phyloP scores from a whole-genome alignment of 2,329 filamentous ascomycete genomes.

The Polytolypa hystricis region DNA sequence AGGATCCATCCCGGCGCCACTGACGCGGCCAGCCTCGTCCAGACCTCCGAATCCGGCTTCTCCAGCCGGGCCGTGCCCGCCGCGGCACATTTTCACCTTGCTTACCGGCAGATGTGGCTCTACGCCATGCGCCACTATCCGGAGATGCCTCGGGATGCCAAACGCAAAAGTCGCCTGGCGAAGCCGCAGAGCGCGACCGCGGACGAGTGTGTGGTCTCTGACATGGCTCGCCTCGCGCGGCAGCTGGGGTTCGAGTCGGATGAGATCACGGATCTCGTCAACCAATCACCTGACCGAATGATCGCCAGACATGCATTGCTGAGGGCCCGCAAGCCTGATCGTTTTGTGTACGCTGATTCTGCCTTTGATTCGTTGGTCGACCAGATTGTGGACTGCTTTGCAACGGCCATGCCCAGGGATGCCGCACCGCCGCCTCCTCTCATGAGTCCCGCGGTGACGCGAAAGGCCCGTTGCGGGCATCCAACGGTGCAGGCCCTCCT shows the following conservation, averaged over 20 bases:
- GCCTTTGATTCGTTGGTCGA: constrained; percentile 12
- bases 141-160: not conserved
- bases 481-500: constrained; percentile 10
- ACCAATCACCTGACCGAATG: not conserved
- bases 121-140: constrained; percentile 3
- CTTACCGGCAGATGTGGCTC: constrained; percentile 3
- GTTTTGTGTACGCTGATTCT: constrained; percentile 12
- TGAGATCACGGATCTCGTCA: constrained; percentile 1
- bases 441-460: constrained; percentile 11
- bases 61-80: not conserved
- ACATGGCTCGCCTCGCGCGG: constrained; percentile 2
- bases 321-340: constrained; percentile 12
- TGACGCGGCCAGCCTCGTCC: not conserved
- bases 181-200: not conserved
- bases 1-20: not conserved
- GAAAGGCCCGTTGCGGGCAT: constrained; percentile 11
- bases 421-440: constrained; percentile 3
- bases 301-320: constrained; percentile 1
- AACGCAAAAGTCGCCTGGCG: constrained; percentile 1
- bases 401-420: constrained; percentile 11
- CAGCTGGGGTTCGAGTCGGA: not conserved
- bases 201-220: constrained; percentile 1
- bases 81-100: not conserved
- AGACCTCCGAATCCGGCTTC: constrained; percentile 5
- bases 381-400: constrained; percentile 14